Base-by-base conservation (phyloP, 768 basidiomycete species). In the Cyclocybe aegerita region DNA sequence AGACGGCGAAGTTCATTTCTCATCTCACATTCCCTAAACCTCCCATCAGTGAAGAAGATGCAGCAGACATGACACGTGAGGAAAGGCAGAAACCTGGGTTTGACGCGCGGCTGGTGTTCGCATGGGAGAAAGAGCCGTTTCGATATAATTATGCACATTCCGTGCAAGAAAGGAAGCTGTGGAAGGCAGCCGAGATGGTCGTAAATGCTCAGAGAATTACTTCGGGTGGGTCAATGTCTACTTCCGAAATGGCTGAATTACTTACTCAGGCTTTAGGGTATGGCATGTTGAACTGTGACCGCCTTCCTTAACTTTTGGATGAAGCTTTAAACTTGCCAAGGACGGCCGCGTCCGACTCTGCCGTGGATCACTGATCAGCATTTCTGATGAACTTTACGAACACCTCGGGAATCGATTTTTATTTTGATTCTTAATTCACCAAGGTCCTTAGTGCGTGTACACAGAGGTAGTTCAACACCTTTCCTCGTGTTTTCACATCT, bases 101-200 rank as follows among this genome's bases (percentile, higher is more conserved):
- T 32, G 70, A 75, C 49, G 62, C 68, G 9, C 62, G 72, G 17
- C 62, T 75, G 35, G 68, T 75, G 7, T 70, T 75, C 55, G 64
- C 68, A 15, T 60, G 64, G 44, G 68, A 72, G 51, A 64, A 58
- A 31, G 70, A 74, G 45, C 70, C 72, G 12, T 76, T 75, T 53
- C 62, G 66, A 16, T 65, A 68, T 36, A 64, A 66, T 30, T 67
- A 70, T 46, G 70, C 72, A n/a, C 70, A 73, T 53, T 67, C 71
- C 2, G 39, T 46, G 16, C 56, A 61, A 16, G 71, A 73, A 46
- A 57, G 44, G 11, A 49, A 54, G 17, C 63, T 73, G 10, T 75
- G 73, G 73, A 63, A 48, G 30, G 59, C 55, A 8, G 60, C 71
- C 23, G 69, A 70, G 49, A 48, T 59, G n/a, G 63, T 66, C 1